Evolutionary conservation across 768 basidiomycete species (phyloP), one percentile per base, ranked within the genome.

Genomic region (Boletus fagicola): DNA sequence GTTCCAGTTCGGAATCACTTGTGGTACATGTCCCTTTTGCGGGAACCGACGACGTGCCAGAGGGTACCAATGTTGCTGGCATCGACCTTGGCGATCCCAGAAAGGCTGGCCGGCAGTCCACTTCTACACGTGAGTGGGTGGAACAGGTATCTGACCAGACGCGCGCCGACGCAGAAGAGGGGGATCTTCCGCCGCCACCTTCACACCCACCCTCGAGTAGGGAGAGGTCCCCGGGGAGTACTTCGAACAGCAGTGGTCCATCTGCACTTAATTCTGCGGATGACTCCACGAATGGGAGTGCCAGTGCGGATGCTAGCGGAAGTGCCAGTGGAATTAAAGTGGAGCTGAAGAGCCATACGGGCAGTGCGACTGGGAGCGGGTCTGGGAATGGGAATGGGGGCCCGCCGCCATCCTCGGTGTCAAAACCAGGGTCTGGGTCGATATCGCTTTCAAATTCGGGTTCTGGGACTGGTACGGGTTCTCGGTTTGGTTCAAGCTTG

Each of bases 61-160:
- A 65, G 53, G 65, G 61, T 15, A 49, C 62, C 40, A 63, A 67
- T 31, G 50, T 54, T 26, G 26, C 52, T 9, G 43, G 33, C n/a
- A 54, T 67, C 28, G 55, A 56, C 47, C 57, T 72, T 30, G 30
- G 58, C 3, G 56, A 58, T 64, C 58, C 65, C 60, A 60, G 59
- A 33, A 47, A 67, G 54, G 48, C 62, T 3, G 67, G 59, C 35
- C 65, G 65, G 66, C 62, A 65, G 30, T 49, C 63, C 26, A 62
- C 64, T 26, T 63, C 72, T 30, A 82, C 80, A 16, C 72, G 74
- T 51, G 72, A 74, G 54, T 83, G 82, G 82, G 80, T 75, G 15
- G 77, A 81, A 61, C 73, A 73, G 50, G 72, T 77, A 9, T 68
- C 66, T 9, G 71, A 75, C 50, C 69, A 75, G 58, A 72, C 71